Percentiles rank a stretch among this genome's conserved stretches.
phyloP scores from a whole-genome alignment of 805 yeast species.

The Diddensiella santjacobensis region DNA sequence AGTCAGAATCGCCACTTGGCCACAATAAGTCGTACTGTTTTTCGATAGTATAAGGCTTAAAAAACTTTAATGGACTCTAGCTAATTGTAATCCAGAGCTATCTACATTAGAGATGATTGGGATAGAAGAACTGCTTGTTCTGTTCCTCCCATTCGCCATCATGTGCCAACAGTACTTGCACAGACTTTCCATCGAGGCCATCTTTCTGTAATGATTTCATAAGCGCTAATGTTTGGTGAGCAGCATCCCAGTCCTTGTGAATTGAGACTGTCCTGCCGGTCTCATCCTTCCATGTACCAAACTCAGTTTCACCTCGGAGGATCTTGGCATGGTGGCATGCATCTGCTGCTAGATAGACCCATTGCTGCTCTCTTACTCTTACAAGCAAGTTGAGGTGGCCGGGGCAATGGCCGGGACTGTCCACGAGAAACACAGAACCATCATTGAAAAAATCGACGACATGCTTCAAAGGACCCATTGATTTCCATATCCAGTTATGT shows the following conservation, averaged over 20 bases:
- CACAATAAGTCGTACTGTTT: no score
- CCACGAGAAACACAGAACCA: constrained; percentile 8
- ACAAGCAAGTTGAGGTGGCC: constrained; percentile 11
- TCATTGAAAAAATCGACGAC: constrained; percentile 11
- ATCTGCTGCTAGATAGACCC: constrained; percentile 11
- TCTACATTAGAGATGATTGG: constrained; percentile 5
- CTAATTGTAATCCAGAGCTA: no score
- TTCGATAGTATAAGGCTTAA: no score
- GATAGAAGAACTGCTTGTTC: constrained; percentile 7
- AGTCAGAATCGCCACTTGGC: no score
- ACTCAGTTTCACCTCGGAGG: constrained; percentile 10
- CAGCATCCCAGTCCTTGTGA: constrained; percentile 12
- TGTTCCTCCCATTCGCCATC: constrained; percentile 10
- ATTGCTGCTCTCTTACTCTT: constrained; percentile 3
- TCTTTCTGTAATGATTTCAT: constrained; percentile 8
- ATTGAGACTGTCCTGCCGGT: constrained; percentile 9
- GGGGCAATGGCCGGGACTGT: constrained; percentile 13
- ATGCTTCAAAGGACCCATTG: constrained; percentile 1
- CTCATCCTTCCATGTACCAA: constrained; percentile 12
- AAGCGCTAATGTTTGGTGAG: constrained; percentile 3
- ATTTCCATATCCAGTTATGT: constrained; percentile 11
- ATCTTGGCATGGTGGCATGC: constrained; percentile 12
- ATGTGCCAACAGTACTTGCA: constrained; percentile 12
- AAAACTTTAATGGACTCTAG: no score
- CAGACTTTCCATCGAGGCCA: constrained; percentile 6